phyloP scores from a whole-genome alignment of 208 protist genomes.

The Acanthamoeba healyi region DNA sequence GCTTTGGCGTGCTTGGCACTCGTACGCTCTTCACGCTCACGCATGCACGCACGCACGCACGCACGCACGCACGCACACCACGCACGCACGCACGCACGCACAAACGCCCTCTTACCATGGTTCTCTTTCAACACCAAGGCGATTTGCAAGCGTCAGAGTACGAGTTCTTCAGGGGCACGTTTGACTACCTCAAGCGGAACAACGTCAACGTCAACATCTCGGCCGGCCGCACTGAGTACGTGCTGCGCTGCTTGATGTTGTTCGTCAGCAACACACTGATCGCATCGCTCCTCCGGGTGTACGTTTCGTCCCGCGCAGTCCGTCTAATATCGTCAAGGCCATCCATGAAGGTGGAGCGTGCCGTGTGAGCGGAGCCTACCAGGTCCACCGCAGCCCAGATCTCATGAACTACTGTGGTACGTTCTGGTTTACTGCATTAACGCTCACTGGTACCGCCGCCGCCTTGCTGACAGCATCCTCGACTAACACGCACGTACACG shows the following conservation, averaged over 20 bases:
- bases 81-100: too few species aligned
- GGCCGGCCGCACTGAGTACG: slow-evolving; percentile 47
- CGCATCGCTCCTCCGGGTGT: neutral
- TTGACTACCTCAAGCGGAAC: slow-evolving; percentile 81
- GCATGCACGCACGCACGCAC: too few species aligned
- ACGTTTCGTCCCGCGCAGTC: too few species aligned
- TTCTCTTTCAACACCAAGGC: too few species aligned
- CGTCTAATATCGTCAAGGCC: slow-evolving; percentile 75
- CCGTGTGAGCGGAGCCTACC: slow-evolving; percentile 80
- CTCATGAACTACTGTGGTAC: slow-evolving; percentile 79
- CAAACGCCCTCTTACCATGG: too few species aligned
- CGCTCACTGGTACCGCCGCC: neutral
- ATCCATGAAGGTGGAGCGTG: slow-evolving; percentile 75
- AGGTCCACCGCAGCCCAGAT: slow-evolving; percentile 74
- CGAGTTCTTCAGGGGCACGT: slow-evolving; percentile 80
- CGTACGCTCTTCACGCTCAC: too few species aligned
- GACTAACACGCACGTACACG: neutral
- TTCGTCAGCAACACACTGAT: neutral
- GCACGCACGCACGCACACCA: too few species aligned
- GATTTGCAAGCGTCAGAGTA: slow-evolving; percentile 52
- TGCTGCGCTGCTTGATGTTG: neutral
- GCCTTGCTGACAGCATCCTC: neutral
- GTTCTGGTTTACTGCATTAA: too few species aligned
- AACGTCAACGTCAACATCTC: slow-evolving; percentile 76
- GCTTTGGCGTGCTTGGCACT: slow-evolving; percentile 75